Percentiles rank a stretch among this genome's conserved stretches.
These are phyloP conservation scores for Diplocarpon mali DNA, from an alignment of 2,329 filamentous ascomycete genomes.

Conservation along the genomic window DNA sequence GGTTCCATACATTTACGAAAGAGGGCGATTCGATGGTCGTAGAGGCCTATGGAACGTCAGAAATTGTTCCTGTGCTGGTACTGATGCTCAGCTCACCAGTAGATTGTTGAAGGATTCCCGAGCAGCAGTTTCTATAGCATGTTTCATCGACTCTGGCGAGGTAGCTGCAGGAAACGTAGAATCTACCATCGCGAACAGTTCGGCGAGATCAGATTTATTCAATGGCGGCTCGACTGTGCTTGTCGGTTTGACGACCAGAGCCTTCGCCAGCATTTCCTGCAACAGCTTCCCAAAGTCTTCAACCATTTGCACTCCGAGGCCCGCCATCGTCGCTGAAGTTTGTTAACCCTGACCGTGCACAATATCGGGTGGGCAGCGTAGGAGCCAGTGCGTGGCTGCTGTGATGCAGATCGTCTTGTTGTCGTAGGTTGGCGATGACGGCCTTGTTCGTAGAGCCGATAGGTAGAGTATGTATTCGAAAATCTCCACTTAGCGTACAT, in stretches of 20 bases:
- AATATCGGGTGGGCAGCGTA: not conserved
- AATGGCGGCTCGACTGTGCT: constrained; percentile 62
- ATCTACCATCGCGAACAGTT: constrained; percentile 36
- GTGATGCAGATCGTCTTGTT: too few species aligned
- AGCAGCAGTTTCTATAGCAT: constrained; percentile 70
- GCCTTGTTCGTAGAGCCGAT: not conserved
- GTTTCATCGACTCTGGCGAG: constrained; percentile 28
- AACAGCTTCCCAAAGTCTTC: constrained; percentile 43
- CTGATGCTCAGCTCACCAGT: constrained; percentile 46
- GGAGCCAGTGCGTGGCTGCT: not conserved
- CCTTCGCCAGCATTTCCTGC: constrained; percentile 45
- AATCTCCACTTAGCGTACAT: not conserved
- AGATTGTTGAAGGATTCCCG: constrained; percentile 70
- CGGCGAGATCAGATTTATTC: constrained; percentile 53
- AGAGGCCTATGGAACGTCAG: constrained; percentile 46
- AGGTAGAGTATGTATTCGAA: not conserved
- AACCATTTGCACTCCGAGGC: constrained; percentile 42
- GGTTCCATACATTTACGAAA: constrained; percentile 83
- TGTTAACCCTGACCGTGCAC: not conserved
- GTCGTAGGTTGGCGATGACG: not conserved
- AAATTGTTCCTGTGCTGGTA: constrained; percentile 20
- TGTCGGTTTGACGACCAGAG: constrained; percentile 46
- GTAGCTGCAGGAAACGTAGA: constrained; percentile 27
- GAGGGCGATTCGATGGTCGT: constrained; percentile 65
- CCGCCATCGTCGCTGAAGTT: constrained; percentile 34